These are phyloP conservation scores for Eleusine indica DNA, from an alignment of 176 grass and related monocot species.

Conservation along the genomic window DNA sequence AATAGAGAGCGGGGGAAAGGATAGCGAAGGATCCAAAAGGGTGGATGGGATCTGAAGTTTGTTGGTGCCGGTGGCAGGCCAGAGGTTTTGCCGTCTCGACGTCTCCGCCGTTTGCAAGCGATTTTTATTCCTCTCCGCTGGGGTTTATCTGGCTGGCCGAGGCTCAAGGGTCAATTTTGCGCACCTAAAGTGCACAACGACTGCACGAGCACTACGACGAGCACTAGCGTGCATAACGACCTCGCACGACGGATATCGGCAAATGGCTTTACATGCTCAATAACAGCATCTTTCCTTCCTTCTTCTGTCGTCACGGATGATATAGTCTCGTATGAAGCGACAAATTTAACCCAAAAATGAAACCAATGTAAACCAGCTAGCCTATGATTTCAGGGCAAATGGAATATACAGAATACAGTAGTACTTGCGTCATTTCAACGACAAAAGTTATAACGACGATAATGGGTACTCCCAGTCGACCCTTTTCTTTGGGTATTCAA, in stretches of 20 bases:
- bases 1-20: background rate
- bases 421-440: too few species aligned
- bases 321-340: background rate
- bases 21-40: background rate
- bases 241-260: background rate
- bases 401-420: too few species aligned
- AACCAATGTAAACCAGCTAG: too few species aligned
- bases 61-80: background rate
- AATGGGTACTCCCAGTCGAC: too few species aligned
- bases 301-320: background rate
- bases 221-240: background rate
- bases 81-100: constrained; percentile 10
- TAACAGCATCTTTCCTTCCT: background rate
- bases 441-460: too few species aligned
- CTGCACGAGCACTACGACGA: background rate
- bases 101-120: constrained; percentile 27
- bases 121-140: background rate
- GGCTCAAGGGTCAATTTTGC: background rate
- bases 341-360: background rate
- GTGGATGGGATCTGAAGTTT: constrained; percentile 41
- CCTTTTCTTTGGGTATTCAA: background rate
- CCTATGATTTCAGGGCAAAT: too few species aligned
- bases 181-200: background rate
- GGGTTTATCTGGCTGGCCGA: constrained; percentile 30
- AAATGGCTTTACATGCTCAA: background rate